phyloP scores from a whole-genome alignment of 495 filamentous ascomycete genomes.

The Penicillium desertorum region DNA sequence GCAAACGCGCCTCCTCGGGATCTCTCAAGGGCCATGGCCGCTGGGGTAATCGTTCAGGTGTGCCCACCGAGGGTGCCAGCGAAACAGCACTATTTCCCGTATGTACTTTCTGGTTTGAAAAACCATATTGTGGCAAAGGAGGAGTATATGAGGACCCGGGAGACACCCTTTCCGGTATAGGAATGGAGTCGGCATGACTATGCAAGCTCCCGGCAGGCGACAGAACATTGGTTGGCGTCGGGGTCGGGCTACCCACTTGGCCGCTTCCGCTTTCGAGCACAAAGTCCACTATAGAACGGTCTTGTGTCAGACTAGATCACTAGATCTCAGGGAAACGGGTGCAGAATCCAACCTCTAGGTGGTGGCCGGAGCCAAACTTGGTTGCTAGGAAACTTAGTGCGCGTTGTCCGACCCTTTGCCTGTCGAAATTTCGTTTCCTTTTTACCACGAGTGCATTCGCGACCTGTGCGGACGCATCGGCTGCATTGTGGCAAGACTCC shows the following conservation, averaged over 20 bases:
- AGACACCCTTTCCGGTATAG: constrained; percentile 1
- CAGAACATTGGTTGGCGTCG: not conserved
- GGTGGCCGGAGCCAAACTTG: constrained; percentile 31
- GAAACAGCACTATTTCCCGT: not conserved
- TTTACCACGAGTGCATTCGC: constrained; percentile 18
- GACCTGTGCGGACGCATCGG: constrained; percentile 24
- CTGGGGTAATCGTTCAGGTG: not conserved
- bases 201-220: constrained; percentile 1
- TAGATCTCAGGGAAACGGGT: not conserved
- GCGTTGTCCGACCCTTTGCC: constrained; percentile 14
- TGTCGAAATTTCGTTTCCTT: constrained; percentile 20
- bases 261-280: constrained; percentile 27
- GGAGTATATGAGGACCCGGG: not conserved
- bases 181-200: not conserved
- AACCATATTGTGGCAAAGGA: not conserved
- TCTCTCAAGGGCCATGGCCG: constrained; percentile 28
- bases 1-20: constrained; percentile 21
- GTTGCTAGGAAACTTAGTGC: constrained; percentile 26
- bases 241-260: constrained; percentile 7
- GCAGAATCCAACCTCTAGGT: constrained; percentile 23
- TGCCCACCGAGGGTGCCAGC: not conserved
- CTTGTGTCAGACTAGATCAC: not conserved
- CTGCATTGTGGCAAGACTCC: constrained; percentile 25
- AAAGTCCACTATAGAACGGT: constrained; percentile 21
- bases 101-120: not conserved